Base-by-base conservation (phyloP, 2,329 filamentous ascomycete species). In the Fusarium sp. region DNA sequence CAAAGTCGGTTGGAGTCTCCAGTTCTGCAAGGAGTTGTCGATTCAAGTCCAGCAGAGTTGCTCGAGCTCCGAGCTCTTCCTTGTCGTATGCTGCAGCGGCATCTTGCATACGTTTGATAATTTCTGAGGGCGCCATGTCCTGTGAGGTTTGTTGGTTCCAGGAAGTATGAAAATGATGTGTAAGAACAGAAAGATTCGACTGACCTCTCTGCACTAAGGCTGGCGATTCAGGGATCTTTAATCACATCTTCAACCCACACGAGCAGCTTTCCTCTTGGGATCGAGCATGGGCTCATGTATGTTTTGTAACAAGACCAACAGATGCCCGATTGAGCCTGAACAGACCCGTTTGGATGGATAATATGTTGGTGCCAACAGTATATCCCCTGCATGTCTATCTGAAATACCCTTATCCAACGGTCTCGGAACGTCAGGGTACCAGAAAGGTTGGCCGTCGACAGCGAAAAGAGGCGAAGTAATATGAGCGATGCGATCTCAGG, bases 1-100 rank as follows among this genome's bases (percentile, higher is more conserved):
- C 27, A 29, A 69, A 69, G 8, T 64, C 55, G 10, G 55, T 69
- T 14, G 63, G 66, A 6, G 66, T 69, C 40, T 69, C 66, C 11
- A 69, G 40, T 22, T 67, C 55, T 9, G 63, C 63, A n/a, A 67
- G 63, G 4, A 69, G 55, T 42, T 67, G 44, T 4, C 63, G 46
- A 44, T 67, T 69, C 12, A 67, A 37, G 12, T 60, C 42, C n/a
- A 69, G 40, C 3, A 69, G 58, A 22, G 58, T 67, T 40, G 66
- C 58, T 24, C 58, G 59, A 24, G 66, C 57, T 10, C 66, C 59
- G 12, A 64, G 20, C 9, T 57, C 59, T 20, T 60, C 37, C 6
- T 46, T 67, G 5, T 64, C 59, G 14, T 60, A 37, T 18, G 59
- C 63, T 14, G 25, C 46, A 22, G 66, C 32, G 4, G 55, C 66